Evolutionary conservation across 345 rosid species (phyloP), one percentile per base, ranked within the genome.

Genomic region (Euclidium syriacum): DNA sequence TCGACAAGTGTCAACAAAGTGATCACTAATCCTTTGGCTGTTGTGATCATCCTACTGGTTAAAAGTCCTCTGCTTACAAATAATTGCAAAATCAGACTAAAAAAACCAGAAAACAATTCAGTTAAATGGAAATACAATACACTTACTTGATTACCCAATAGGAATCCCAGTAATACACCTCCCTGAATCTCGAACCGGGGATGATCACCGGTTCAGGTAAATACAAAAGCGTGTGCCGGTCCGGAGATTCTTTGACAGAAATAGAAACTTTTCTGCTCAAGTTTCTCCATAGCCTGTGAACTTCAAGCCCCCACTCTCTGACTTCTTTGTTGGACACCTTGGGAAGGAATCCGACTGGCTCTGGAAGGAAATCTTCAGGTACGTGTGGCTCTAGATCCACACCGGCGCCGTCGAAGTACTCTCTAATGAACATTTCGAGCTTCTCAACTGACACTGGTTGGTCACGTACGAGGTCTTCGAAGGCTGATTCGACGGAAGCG

Each of bases 111-210:
- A 46, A 11, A 53, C 68, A 70, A 63, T 68, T 30, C 61, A 69
- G 3, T 14, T 25, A 40, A 36, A 11, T 2, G 16, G 10, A 2
- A 9, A n/a, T n/a, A 48, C 7, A 16, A 10, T 36, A 38, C 26
- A 68, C 80, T 39, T 17, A 87, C 97, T 85, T 87, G 72, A 94
- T 81, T 48, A 94, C 76, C 99, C 99, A 90, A 19, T 87, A 85
- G 44, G 96, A 90, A 75, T 94, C 99, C 97, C 99, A 90, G 65
- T 90, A 90, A 68, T 84, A 86, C 11, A 87, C 90, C 74, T 90
- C 97, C 39, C 82, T 64, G 50, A 94, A 94, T 41, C 99, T 79
- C 14, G 95, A 87, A 6, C 99, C 99, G 14, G 97, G 96, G 10
- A 94, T 64, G 2, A 94, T 54, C 29, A 76, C 76, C 38, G 83